Conservation (phyloP, 352 stramenopile genomes). For the Halophytophthora batemanensis region DNA sequence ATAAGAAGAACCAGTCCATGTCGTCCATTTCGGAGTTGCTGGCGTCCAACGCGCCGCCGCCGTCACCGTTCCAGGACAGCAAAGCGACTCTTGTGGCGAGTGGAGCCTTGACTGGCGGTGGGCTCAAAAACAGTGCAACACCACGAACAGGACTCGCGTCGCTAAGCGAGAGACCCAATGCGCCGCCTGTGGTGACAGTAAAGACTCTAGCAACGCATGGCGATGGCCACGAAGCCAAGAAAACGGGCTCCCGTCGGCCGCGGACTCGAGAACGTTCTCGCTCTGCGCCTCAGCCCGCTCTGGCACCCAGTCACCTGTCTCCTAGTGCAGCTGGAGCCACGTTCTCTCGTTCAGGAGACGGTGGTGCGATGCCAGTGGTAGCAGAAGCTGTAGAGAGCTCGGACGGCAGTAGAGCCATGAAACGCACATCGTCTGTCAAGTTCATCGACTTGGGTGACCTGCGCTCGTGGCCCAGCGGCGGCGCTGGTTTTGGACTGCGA, state of each 20-base stretch:
- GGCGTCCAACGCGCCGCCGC: constrained; percentile 30
- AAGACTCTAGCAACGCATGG: constrained; percentile 10
- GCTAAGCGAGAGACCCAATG: constrained; percentile 52
- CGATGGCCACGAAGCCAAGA: constrained; percentile 11
- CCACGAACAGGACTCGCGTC: constrained; percentile 70
- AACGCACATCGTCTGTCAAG: constrained; percentile 32
- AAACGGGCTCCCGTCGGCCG: constrained; percentile 23
- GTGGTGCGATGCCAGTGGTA: constrained; percentile 16
- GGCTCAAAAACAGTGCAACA: constrained; percentile 50
- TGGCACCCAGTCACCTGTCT: constrained; percentile 13
- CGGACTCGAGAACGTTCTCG: constrained; percentile 50
- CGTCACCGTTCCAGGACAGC: constrained; percentile 66
- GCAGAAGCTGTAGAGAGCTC: constrained; percentile 16
- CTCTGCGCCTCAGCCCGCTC: constrained; percentile 48
- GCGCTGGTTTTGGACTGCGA: constrained; percentile 25
- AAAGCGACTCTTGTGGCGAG: constrained; percentile 32
- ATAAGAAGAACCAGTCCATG: constrained; percentile 90
- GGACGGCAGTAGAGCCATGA: constrained; percentile 13
- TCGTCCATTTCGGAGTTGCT: constrained; percentile 86
- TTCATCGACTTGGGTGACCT: constrained; percentile 69
- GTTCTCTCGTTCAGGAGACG: constrained; percentile 13
- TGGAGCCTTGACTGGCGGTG: constrained; percentile 15
- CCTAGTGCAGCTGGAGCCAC: constrained; percentile 7
- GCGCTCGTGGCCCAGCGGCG: constrained; percentile 26
- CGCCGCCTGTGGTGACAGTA: constrained; percentile 15